Conservation (phyloP, 1,284 basidiomycete genomes). For the Waitea zeae region DNA sequence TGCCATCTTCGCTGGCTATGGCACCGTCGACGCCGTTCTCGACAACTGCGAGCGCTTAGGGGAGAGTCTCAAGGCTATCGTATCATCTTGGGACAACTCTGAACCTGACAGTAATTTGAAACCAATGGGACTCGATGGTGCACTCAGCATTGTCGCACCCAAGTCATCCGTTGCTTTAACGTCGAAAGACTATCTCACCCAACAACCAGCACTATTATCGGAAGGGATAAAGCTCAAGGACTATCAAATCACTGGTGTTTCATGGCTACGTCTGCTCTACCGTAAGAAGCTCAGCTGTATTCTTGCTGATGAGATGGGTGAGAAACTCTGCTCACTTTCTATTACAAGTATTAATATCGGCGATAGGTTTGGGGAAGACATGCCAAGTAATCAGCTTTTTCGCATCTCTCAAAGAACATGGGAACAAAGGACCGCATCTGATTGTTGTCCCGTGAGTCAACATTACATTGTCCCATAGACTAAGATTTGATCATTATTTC, state of each 20-base stretch:
- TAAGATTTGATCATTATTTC: slow-evolving; percentile 13
- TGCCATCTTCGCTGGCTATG: slow-evolving; percentile 81
- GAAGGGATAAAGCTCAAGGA: slow-evolving; percentile 76
- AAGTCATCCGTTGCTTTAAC: slow-evolving; percentile 27
- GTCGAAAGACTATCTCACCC: slow-evolving; percentile 47
- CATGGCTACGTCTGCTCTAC: slow-evolving; percentile 90
- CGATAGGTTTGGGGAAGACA: slow-evolving; percentile 86
- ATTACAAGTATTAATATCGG: slow-evolving; percentile 1
- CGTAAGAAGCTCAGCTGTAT: slow-evolving; percentile 79
- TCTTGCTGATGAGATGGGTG: slow-evolving; percentile 96
- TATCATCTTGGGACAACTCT: slow-evolving; percentile 60
- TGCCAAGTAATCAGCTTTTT: slow-evolving; percentile 97
- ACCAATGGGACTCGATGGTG: slow-evolving; percentile 33
- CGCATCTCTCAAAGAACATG: slow-evolving; percentile 70
- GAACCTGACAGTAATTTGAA: slow-evolving; percentile 20
- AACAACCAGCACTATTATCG: slow-evolving; percentile 61
- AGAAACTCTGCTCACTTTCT: slow-evolving; percentile 13
- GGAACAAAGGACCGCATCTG: slow-evolving; percentile 74
- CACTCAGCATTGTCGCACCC: slow-evolving; percentile 31
- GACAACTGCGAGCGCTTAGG: slow-evolving; percentile 83
- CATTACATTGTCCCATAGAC: neutral
- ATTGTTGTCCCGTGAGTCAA: slow-evolving; percentile 80
- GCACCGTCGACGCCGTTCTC: slow-evolving; percentile 80
- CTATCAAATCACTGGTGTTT: slow-evolving; percentile 94
- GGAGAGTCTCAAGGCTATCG: slow-evolving; percentile 40